A percentile compares a stretch with the other conserved stretches of the same genome.
phyloP scores from a whole-genome alignment of 495 filamentous ascomycete genomes.

The Lophiostoma macrostomum region DNA sequence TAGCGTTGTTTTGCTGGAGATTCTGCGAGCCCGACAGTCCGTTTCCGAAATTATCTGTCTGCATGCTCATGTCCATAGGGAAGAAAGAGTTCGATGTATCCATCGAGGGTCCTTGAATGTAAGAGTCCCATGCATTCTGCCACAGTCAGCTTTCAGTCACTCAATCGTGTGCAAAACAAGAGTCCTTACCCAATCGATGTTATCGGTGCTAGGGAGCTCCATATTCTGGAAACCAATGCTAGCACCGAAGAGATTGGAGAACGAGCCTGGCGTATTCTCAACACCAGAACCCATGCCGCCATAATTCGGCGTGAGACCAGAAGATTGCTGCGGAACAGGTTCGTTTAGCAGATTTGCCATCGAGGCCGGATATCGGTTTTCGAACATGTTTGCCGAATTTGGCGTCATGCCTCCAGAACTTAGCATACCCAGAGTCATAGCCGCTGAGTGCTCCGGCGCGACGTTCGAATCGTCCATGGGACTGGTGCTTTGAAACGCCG shows the following conservation, averaged over 20 bases:
- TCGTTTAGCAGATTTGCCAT: conserved; percentile 53
- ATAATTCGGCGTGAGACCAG: conserved; percentile 31
- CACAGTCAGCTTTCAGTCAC: conserved; percentile 13
- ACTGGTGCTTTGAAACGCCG: conserved; percentile 34
- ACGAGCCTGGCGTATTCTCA: conserved; percentile 39
- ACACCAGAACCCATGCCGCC: conserved; percentile 12
- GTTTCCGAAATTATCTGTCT: conserved; percentile 13
- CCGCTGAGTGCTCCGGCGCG: conserved; percentile 62
- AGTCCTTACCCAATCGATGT: conserved; percentile 74
- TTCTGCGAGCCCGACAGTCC: conserved; percentile 7
- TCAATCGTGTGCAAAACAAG: not conserved
- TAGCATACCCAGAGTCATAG: conserved; percentile 79
- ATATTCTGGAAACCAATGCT: conserved; percentile 48
- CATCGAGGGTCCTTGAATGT: conserved; percentile 41
- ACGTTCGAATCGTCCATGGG: conserved; percentile 43
- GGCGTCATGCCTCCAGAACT: conserved; percentile 67
- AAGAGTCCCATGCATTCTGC: conserved; percentile 42
- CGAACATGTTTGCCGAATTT: conserved; percentile 47
- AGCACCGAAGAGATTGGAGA: conserved; percentile 51
- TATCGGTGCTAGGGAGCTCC: conserved; percentile 54
- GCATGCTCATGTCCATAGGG: conserved; percentile 34
- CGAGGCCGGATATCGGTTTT: conserved; percentile 32
- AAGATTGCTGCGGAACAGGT: conserved; percentile 19
- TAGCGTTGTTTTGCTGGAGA: conserved; percentile 8
- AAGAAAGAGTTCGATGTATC: conserved; percentile 38